These are phyloP conservation scores for Diaporthe destruens DNA, from an alignment of 2,329 filamentous ascomycete genomes.

Conservation along the genomic window DNA sequence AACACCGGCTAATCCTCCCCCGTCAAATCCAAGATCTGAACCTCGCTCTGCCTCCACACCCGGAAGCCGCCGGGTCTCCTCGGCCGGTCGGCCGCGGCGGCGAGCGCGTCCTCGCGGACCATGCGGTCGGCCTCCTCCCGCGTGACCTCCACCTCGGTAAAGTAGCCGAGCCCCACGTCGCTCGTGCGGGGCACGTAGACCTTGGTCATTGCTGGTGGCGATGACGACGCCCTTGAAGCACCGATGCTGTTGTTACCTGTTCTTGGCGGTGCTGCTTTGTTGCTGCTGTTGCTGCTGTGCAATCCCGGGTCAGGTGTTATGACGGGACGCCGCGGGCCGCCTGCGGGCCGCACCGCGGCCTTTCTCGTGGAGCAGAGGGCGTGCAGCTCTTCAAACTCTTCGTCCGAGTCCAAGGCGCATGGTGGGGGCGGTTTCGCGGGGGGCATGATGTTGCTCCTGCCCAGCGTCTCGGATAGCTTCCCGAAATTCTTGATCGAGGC, in stretches of 20 bases:
- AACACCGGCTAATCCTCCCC: slow-evolving; percentile 41
- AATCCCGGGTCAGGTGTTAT: not conserved
- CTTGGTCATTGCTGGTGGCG: slow-evolving; percentile 40
- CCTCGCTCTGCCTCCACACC: slow-evolving; percentile 44
- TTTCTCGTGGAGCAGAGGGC: slow-evolving; percentile 54
- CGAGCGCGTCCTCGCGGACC: slow-evolving; percentile 11
- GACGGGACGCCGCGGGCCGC: not conserved
- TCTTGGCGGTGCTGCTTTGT: not conserved
- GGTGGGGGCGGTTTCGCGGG: not conserved
- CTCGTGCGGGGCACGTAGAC: slow-evolving; percentile 47
- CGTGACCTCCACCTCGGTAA: slow-evolving; percentile 46
- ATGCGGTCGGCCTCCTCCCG: slow-evolving; percentile 45
- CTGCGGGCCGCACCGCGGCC: not conserved
- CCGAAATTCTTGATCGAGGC: slow-evolving; percentile 47
- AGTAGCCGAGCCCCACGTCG: slow-evolving; percentile 46
- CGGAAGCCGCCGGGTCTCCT: slow-evolving; percentile 8
- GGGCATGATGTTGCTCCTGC: not conserved
- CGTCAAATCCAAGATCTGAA: slow-evolving; percentile 46
- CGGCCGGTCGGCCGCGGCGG: not conserved
- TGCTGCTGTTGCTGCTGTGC: not conserved
- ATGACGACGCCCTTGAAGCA: not conserved
- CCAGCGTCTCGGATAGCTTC: slow-evolving; percentile 45
- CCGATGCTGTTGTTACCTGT: too few relatives aligned
- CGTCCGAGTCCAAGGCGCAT: slow-evolving; percentile 19
- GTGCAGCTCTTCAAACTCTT: slow-evolving; percentile 53